Conservation (phyloP, 1,139 yeast species). For the Saccharomyces hybrid region DNA sequence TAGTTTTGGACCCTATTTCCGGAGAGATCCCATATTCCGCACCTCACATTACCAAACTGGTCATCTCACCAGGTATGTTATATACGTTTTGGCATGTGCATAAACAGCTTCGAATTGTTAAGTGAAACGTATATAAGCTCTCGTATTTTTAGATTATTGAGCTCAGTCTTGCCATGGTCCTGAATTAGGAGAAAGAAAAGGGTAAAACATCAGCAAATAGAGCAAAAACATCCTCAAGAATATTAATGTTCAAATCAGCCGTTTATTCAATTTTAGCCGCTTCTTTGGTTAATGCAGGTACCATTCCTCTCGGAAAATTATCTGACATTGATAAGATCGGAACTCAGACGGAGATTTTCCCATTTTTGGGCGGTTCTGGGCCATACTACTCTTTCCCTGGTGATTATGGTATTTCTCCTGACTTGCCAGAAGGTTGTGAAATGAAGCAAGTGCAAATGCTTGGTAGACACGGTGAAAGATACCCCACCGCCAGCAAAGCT, state of each 20-base stretch:
- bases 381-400: conserved; percentile 17
- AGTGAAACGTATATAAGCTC: neutral
- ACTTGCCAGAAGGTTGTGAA: conserved; percentile 36
- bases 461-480: conserved; percentile 69
- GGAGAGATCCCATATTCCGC: neutral
- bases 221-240: neutral
- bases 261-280: conserved; percentile 7
- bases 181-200: neutral
- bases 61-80: neutral
- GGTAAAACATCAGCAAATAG: neutral
- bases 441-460: conserved; percentile 58
- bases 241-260: neutral
- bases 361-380: conserved; percentile 17
- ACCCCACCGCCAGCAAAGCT: conserved; percentile 40
- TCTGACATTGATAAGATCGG: conserved; percentile 12
- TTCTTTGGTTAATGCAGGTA: conserved; percentile 7
- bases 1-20: neutral
- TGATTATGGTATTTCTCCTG: conserved; percentile 13
- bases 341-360: conserved; percentile 14
- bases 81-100: neutral
- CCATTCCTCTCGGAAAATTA: conserved; percentile 1
- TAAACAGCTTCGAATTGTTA: neutral
- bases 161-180: neutral
- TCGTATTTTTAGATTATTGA: neutral
- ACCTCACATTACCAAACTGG: neutral